Conservation (phyloP, 257 asterid species). For the Osmanthus fragrans region DNA sequence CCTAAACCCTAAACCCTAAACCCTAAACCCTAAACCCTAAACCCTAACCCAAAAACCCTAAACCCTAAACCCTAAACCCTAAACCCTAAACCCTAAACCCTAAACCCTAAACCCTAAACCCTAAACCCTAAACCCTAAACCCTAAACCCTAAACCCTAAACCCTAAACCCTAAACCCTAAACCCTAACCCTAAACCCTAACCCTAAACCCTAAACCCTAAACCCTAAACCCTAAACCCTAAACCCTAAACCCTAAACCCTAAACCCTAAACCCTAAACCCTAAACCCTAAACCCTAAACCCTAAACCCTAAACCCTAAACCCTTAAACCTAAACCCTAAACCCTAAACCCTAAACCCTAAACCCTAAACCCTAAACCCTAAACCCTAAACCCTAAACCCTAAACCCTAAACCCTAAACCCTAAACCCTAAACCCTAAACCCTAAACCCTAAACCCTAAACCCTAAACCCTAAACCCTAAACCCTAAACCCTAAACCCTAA, state of each 20-base stretch:
- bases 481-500: not conserved
- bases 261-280: too few species aligned
- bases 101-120: slow-evolving; percentile 4
- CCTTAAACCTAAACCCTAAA: too few species aligned
- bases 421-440: not conserved
- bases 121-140: slow-evolving; percentile 16
- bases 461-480: not conserved
- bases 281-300: too few species aligned
- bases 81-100: slow-evolving; percentile 4
- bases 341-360: too few species aligned
- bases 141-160: not conserved
- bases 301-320: too few species aligned
- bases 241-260: too few species aligned
- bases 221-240: too few species aligned
- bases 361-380: too few species aligned
- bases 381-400: too few species aligned
- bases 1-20: slow-evolving; percentile 11
- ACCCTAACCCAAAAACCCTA: not conserved
- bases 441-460: slow-evolving; percentile 14
- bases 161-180: too few species aligned
- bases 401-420: slow-evolving; percentile 16
- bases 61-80: not conserved
- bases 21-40: slow-evolving; percentile 9
- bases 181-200: too few species aligned
- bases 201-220: too few species aligned